Evolutionary conservation across 257 asterid genomes (phyloP).

Genomic region (Ilex asprella): DNA sequence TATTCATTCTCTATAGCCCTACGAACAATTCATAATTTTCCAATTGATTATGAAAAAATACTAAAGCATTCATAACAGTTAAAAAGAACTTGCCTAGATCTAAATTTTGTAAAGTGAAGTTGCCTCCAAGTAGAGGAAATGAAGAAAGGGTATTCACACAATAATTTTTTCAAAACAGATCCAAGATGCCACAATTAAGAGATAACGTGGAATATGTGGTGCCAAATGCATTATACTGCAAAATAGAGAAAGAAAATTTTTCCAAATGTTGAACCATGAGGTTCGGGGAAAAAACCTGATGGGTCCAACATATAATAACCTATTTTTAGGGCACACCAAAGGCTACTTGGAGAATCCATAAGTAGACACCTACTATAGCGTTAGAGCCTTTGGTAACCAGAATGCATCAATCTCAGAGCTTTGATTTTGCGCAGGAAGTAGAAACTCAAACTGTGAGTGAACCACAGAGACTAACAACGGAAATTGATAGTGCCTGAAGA

Average conservation of each 20-base stretch:
- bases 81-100: conserved; percentile 63
- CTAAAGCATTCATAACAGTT: neutral
- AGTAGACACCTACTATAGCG: no score
- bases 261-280: conserved; percentile 10
- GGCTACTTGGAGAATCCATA: no score
- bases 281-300: conserved; percentile 1
- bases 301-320: neutral
- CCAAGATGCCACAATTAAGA: conserved; percentile 85
- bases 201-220: conserved; percentile 94
- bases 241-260: conserved; percentile 3
- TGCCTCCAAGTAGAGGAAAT: conserved; percentile 96
- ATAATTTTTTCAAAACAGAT: conserved; percentile 93
- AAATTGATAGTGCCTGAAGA: no score
- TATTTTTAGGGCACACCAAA: no score
- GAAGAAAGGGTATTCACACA: conserved; percentile 99
- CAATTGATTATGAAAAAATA: conserved; percentile 4
- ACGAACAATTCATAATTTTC: no score
- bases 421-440: no score
- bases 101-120: conserved; percentile 95
- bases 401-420: no score
- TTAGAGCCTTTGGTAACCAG: no score
- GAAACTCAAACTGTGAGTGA: no score
- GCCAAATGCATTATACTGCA: conserved; percentile 91
- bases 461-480: no score
- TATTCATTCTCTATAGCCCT: no score